Conservation (phyloP, 106 monocot genomes). For the Triglochin maritima region DNA sequence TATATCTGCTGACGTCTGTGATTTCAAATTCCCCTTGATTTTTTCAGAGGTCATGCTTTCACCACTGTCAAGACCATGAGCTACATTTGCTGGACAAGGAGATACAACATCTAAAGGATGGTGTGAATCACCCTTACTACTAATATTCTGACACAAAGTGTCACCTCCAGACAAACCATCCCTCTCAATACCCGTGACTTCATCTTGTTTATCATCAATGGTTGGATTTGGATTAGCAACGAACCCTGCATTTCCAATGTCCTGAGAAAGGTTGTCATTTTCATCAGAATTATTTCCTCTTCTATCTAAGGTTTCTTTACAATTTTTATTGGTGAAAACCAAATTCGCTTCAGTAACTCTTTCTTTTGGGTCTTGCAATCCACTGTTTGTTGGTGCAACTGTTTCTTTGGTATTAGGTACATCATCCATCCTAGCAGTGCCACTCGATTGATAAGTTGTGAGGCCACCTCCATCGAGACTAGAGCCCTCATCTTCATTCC, state of each 20-base stretch:
- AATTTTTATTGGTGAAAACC: neutral
- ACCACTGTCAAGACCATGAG: neutral
- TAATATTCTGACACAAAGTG: neutral
- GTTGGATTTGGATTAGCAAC: neutral
- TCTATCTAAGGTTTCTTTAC: neutral
- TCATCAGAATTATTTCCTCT: constrained; percentile 3
- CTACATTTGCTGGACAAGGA: neutral
- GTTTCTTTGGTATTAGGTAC: no score
- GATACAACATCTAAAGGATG: constrained; percentile 14
- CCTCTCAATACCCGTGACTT: constrained; percentile 1
- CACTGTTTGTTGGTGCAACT: no score
- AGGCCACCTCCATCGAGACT: neutral
- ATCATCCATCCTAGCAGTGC: no score
- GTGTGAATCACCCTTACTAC: constrained; percentile 8
- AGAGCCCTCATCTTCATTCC: constrained; percentile 30
- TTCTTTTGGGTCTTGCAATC: no score
- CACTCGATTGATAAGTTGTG: neutral
- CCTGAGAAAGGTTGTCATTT: constrained; percentile 2
- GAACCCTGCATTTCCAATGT: constrained; percentile 1
- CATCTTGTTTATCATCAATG: constrained; percentile 1
- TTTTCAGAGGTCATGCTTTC: neutral
- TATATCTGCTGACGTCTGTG: no score
- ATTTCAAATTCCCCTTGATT: no score
- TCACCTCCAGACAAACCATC: neutral
- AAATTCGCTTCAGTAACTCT: no score